Conservation (phyloP, 257 asterid species). For the Cynanchum wilfordii region DNA sequence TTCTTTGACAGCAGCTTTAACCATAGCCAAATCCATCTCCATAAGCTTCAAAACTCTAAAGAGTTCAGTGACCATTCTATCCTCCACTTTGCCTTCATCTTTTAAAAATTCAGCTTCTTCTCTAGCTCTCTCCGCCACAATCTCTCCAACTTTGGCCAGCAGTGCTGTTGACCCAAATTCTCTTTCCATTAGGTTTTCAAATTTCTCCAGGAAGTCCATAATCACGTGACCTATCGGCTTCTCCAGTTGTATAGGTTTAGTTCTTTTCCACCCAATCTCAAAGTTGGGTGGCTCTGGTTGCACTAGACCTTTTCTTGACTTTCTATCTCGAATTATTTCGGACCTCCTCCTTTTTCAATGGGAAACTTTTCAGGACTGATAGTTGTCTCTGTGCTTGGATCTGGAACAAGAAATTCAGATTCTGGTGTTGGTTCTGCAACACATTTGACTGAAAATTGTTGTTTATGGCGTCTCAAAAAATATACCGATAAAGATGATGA, state of each 20-base stretch:
- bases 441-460: slow-evolving; percentile 34
- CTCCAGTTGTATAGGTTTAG: slow-evolving; percentile 58
- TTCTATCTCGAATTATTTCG: slow-evolving; percentile 56
- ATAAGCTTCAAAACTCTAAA: slow-evolving; percentile 70
- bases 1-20: slow-evolving; percentile 70
- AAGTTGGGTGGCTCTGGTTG: slow-evolving; percentile 69
- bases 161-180: slow-evolving; percentile 59
- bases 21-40: slow-evolving; percentile 91
- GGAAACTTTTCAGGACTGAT: slow-evolving; percentile 60
- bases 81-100: slow-evolving; percentile 83
- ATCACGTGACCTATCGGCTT: slow-evolving; percentile 67
- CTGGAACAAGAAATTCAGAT: slow-evolving; percentile 38
- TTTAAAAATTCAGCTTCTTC: slow-evolving; percentile 68
- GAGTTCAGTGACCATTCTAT: slow-evolving; percentile 77
- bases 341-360: slow-evolving; percentile 57
- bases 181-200: slow-evolving; percentile 59
- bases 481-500: neutral
- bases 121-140: slow-evolving; percentile 60
- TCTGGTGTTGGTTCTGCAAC: slow-evolving; percentile 18
- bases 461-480: slow-evolving; percentile 6
- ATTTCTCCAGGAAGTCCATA: slow-evolving; percentile 75
- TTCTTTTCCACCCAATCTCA: slow-evolving; percentile 93
- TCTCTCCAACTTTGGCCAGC: slow-evolving; percentile 65
- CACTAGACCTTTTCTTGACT: slow-evolving; percentile 37
- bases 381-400: slow-evolving; percentile 49